Conservation (phyloP, 352 stramenopile species). For the Globisporangium splendens region DNA sequence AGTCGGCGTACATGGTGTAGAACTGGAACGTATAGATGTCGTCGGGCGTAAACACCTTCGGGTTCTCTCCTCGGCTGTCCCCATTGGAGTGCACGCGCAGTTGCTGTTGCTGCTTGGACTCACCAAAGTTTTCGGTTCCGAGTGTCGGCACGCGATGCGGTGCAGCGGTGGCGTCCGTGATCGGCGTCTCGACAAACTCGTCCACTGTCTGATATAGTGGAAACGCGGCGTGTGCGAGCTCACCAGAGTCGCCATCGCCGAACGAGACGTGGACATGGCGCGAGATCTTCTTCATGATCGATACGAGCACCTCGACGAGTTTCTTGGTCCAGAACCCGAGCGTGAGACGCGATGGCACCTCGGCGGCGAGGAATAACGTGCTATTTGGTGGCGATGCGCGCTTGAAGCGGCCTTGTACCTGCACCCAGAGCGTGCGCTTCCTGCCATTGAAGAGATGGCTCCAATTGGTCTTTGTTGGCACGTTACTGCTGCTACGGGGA, state of each 20-base stretch:
- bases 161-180: not conserved
- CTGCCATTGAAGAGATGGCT: conserved; percentile 32
- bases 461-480: conserved; percentile 15
- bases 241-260: conserved; percentile 15
- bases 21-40: conserved; percentile 63
- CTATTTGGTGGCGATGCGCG: conserved; percentile 18
- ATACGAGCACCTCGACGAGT: conserved; percentile 32
- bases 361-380: conserved; percentile 47
- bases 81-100: conserved; percentile 10
- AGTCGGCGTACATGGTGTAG: conserved; percentile 40
- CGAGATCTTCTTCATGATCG: conserved; percentile 32
- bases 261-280: conserved; percentile 37
- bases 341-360: conserved; percentile 31
- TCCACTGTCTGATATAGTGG: conserved; percentile 50
- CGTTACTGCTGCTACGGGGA: not conserved
- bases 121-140: conserved; percentile 32
- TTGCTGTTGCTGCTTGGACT: conserved; percentile 23
- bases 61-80: conserved; percentile 17
- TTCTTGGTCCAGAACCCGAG: conserved; percentile 33
- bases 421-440: conserved; percentile 41
- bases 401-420: conserved; percentile 66
- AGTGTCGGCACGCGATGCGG: conserved; percentile 17
- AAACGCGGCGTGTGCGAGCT: conserved; percentile 47
- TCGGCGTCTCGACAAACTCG: conserved; percentile 34
- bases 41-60: conserved; percentile 23